phyloP scores from a whole-genome alignment of 176 grass and related monocot genomes.

The Stipa capillata region DNA sequence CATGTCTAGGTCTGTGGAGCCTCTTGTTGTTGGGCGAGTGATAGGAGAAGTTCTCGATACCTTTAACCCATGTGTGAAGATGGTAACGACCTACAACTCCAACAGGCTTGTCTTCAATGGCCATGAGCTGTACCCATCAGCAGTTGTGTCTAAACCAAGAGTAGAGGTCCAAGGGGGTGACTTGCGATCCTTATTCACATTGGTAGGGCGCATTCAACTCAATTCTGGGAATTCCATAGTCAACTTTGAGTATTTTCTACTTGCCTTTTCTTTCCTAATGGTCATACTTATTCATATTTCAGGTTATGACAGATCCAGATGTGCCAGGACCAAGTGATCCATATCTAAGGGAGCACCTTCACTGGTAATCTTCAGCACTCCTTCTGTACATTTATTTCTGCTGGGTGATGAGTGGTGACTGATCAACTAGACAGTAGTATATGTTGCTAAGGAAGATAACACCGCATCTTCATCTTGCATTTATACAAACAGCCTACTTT shows the following conservation, averaged over 20 bases:
- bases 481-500: not conserved
- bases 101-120: conserved; percentile 82
- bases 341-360: conserved; percentile 81
- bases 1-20: conserved; percentile 71
- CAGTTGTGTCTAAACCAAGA: conserved; percentile 50
- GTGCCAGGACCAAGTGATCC: conserved; percentile 96
- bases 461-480: not conserved
- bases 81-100: conserved; percentile 75
- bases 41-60: conserved; percentile 91
- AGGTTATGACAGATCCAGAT: conserved; percentile 98
- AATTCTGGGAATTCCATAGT: not conserved
- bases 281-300: conserved; percentile 7
- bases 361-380: conserved; percentile 57
- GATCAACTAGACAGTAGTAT: conserved; percentile 1
- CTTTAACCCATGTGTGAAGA: conserved; percentile 75
- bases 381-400: conserved; percentile 2
- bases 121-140: conserved; percentile 77
- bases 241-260: not conserved
- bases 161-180: conserved; percentile 75
- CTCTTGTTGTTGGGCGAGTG: conserved; percentile 71
- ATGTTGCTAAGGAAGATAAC: conserved; percentile 11
- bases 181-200: conserved; percentile 81
- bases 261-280: not conserved
- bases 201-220: conserved; percentile 41
- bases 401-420: not conserved